Evolutionary conservation across 441 rosid species (phyloP).

Genomic region (Gossypium gossypioides): DNA sequence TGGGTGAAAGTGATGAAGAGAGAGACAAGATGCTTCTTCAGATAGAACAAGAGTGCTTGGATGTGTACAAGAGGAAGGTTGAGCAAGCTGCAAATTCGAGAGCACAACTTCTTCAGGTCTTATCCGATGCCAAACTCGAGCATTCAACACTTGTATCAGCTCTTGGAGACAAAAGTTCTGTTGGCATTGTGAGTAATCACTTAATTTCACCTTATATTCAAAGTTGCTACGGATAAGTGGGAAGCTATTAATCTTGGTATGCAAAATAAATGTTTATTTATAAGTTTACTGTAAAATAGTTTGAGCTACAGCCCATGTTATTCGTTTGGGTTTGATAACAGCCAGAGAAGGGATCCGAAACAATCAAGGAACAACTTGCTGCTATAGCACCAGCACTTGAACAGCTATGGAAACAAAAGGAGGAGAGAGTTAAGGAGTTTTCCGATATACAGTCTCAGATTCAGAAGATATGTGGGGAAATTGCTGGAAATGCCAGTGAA

Average conservation of each 20-base stretch:
- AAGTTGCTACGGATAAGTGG: not conserved
- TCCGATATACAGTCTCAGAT: constrained; percentile 75
- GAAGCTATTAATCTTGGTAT: not conserved
- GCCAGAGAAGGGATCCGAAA: constrained; percentile 75
- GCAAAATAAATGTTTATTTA: not conserved
- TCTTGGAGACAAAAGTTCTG: constrained; percentile 66
- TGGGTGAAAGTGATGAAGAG: constrained; percentile 83
- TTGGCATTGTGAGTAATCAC: constrained; percentile 49
- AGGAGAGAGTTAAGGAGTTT: constrained; percentile 81
- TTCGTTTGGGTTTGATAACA: constrained; percentile 25
- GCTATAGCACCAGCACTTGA: constrained; percentile 87
- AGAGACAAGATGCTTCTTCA: constrained; percentile 82
- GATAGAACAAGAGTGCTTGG: constrained; percentile 90
- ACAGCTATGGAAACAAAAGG: constrained; percentile 82
- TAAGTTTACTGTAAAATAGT: not conserved
- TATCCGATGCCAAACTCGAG: constrained; percentile 83
- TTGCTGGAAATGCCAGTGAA: constrained; percentile 57
- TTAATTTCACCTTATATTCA: constrained; percentile 4
- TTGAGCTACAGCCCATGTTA: not conserved
- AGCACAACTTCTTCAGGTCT: constrained; percentile 72
- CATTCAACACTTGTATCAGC: constrained; percentile 67
- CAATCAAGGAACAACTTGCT: constrained; percentile 87
- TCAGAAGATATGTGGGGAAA: constrained; percentile 82
- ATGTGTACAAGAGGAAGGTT: constrained; percentile 90
- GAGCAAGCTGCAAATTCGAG: constrained; percentile 78